Evolutionary conservation across 2,329 filamentous ascomycete genomes (phyloP).

Genomic region (Emydomyces testavorans): DNA sequence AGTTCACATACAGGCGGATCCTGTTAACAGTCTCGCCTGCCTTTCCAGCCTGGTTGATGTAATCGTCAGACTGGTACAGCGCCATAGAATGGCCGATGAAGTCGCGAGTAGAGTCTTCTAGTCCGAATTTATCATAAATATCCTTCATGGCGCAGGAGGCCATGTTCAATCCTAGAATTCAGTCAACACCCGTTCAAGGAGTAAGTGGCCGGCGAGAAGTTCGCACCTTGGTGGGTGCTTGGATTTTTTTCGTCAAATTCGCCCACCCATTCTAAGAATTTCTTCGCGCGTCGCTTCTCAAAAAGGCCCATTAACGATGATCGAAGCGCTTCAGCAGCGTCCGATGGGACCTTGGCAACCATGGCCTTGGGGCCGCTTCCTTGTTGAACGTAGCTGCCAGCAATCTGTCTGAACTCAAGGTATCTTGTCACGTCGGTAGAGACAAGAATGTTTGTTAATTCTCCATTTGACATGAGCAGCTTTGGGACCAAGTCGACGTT

Average conservation of each 20-base stretch:
- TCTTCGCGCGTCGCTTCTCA: conserved; percentile 94
- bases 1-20: conserved; percentile 93
- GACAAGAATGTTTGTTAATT: conserved; percentile 95
- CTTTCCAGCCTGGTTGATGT: conserved; percentile 60
- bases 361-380: conserved; percentile 70
- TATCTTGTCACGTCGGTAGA: conserved; percentile 85
- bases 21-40: conserved; percentile 80
- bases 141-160: conserved; percentile 81
- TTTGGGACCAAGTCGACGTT: conserved; percentile 98
- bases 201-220: neutral
- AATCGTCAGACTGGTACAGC: conserved; percentile 80
- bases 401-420: conserved; percentile 88
- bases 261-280: conserved; percentile 92
- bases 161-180: conserved; percentile 60
- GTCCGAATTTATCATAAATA: conserved; percentile 95
- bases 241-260: conserved; percentile 72
- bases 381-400: conserved; percentile 93
- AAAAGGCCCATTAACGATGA: conserved; percentile 95
- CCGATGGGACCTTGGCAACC: conserved; percentile 91
- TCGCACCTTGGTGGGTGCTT: conserved; percentile 74
- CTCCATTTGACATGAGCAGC: conserved; percentile 95
- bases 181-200: conserved; percentile 14
- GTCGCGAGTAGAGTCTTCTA: conserved; percentile 79
- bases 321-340: conserved; percentile 76
- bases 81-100: conserved; percentile 99